Evolutionary conservation across 768 basidiomycete species (phyloP), one percentile per base, ranked within the genome.

Genomic region (Sutorius australiensis): DNA sequence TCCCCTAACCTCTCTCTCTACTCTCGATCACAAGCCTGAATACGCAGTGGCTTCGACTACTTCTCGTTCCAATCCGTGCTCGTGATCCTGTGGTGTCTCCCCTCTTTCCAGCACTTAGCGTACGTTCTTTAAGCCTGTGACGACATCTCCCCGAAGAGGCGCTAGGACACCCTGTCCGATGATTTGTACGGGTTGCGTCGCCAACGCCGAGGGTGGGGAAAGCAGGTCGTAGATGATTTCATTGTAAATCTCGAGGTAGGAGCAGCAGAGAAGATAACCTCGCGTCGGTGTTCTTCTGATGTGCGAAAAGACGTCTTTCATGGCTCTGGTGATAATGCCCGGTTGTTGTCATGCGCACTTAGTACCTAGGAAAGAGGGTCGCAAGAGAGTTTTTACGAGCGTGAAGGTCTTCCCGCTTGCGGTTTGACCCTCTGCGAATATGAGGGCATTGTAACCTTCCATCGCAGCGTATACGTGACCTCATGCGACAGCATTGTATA

Each of bases 11-110:
- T 50, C 85, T 73, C 63, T 86, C 89, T 48, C 91, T 75, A 61
- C 89, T 92, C 69, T 97, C 93, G 46, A 95, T 85, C 0, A 98
- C 95, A 28, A 98, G 80, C 30, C 94, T 76, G 69, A 98, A 97
- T 0, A 98, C 90, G 58, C 89, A 91, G 67, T 98, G 95, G 73
- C 92, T 94, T 32, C 95, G 78, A 66, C 91, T 93, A 73, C 91
- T 94, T 53, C 95, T 94, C 89, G 66, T 99, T 99, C 95, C 95
- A 99, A 64, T 99, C 95, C n/a, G 97, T 99, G 60, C 85, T 90
- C 1, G 94, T 95, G 4, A 94, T 97, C 55, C 92, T 77, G 46
- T 95, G 75, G 62, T 92, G 86, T 4, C 87, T 83, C 92, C 5
- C 95, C 95, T 21, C 92, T 75, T 61, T 81, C 79, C 60, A 99